These are phyloP conservation scores for Neohortaea acidophila DNA, from an alignment of 495 filamentous ascomycete genomes.

Conservation along the genomic window DNA sequence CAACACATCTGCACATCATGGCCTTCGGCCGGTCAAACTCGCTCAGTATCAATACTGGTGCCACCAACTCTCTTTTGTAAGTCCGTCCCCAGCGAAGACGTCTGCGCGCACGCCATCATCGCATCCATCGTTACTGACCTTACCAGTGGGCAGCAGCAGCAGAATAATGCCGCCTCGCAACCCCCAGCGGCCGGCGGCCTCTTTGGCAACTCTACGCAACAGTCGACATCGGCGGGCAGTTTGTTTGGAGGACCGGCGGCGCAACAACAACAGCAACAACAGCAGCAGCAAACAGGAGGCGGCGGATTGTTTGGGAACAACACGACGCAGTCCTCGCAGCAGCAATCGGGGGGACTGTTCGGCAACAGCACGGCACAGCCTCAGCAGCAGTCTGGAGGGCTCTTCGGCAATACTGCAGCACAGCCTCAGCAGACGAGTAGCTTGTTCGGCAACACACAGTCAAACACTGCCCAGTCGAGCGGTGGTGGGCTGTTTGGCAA, in stretches of 20 bases:
- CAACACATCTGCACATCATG: too few relatives aligned
- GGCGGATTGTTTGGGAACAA: conserved; percentile 30
- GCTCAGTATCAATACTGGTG: conserved; percentile 14
- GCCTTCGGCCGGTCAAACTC: conserved; percentile 12
- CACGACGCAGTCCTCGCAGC: conserved; percentile 12
- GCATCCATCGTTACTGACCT: too few relatives aligned
- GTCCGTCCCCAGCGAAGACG: conserved; percentile 1
- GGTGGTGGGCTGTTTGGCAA: conserved; percentile 2
- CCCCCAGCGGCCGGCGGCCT: conserved; percentile 5
- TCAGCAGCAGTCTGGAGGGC: conserved; percentile 20
- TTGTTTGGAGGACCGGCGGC: conserved; percentile 32
- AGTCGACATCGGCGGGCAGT: neutral
- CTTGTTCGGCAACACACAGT: conserved; percentile 1
- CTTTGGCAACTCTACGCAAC: conserved; percentile 5
- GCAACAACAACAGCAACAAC: conserved; percentile 25
- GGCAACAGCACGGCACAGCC: conserved; percentile 2
- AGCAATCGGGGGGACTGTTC: conserved; percentile 5
- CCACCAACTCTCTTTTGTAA: conserved; percentile 15
- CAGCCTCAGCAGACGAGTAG: neutral
- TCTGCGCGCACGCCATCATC: too few relatives aligned
- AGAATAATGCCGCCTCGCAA: neutral
- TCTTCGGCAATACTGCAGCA: conserved; percentile 23
- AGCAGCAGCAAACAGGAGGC: conserved; percentile 29
- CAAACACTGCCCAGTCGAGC: too few relatives aligned
- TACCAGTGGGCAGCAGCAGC: conserved; percentile 1